These are phyloP conservation scores for Nakazawaea populi DNA, from an alignment of 805 yeast genomes.

Conservation along the genomic window DNA sequence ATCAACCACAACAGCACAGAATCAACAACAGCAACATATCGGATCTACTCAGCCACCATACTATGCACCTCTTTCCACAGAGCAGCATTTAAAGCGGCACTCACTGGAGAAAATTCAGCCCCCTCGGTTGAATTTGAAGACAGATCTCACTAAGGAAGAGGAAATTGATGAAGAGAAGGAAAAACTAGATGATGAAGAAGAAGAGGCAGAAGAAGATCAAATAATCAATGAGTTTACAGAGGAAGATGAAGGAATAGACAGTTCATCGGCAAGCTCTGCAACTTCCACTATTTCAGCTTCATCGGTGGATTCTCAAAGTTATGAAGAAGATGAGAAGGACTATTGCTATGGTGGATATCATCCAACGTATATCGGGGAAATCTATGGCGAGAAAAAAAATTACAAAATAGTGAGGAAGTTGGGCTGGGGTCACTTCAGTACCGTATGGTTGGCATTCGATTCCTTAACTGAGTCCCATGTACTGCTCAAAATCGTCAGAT, in stretches of 20 bases:
- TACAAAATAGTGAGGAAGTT: conserved; percentile 49
- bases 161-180: not conserved
- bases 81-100: not conserved
- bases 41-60: not conserved
- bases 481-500: conserved; percentile 58
- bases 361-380: conserved; percentile 52
- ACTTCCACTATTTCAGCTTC: conserved; percentile 12
- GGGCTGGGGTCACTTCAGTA: conserved; percentile 71
- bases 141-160: not conserved
- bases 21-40: not conserved
- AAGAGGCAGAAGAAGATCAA: not conserved
- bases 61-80: not conserved
- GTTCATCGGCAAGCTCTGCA: conserved; percentile 1
- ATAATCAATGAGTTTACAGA: not conserved
- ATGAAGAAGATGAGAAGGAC: conserved; percentile 47
- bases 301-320: conserved; percentile 12
- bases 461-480: conserved; percentile 35
- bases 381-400: conserved; percentile 37
- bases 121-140: conserved; percentile 1
- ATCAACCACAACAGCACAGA: not conserved
- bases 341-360: conserved; percentile 62
- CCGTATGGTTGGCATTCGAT: conserved; percentile 61
- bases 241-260: not conserved
- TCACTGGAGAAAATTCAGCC: not conserved
- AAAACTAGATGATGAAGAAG: not conserved